phyloP scores from a whole-genome alignment of 257 asterid genomes.

The Coffea eugenioides region DNA sequence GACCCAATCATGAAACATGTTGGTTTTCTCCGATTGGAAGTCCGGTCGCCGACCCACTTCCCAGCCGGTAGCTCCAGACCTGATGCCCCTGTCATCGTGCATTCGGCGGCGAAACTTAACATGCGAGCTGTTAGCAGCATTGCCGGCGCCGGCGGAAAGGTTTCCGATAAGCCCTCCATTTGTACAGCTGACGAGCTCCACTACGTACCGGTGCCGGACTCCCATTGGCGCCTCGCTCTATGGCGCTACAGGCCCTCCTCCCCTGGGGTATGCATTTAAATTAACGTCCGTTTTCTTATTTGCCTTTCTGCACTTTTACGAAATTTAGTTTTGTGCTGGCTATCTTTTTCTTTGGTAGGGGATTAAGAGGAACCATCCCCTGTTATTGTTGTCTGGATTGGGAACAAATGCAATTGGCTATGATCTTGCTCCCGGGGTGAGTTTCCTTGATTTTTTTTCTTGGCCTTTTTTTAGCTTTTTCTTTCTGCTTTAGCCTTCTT shows the following conservation, averaged over 20 bases:
- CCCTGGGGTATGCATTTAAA: conserved; percentile 9
- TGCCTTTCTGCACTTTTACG: neutral
- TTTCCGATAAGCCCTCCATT: conserved; percentile 21
- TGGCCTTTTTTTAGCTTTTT: no score
- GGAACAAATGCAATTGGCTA: conserved; percentile 36
- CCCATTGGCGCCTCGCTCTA: conserved; percentile 34
- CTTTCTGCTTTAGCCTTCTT: no score
- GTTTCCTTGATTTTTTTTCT: neutral
- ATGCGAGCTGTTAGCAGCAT: conserved; percentile 5
- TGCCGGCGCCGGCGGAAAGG: conserved; percentile 4
- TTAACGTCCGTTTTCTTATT: neutral
- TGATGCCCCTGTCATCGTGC: neutral
- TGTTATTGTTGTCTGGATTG: conserved; percentile 31
- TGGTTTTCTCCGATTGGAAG: conserved; percentile 3
- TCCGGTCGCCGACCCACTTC: conserved; percentile 1
- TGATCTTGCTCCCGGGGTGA: conserved; percentile 37
- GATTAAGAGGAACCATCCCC: conserved; percentile 23
- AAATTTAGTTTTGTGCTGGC: neutral
- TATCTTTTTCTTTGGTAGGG: conserved; percentile 3
- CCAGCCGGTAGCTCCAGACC: neutral
- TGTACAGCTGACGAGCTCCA: conserved; percentile 35
- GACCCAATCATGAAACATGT: conserved; percentile 3
- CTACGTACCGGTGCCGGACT: conserved; percentile 19
- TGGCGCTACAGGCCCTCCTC: conserved; percentile 35
- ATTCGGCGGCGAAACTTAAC: conserved; percentile 1